A percentile compares a stretch with the other conserved stretches of the same genome.
Evolutionary conservation across 768 basidiomycete genomes (phyloP).

Genomic region (Suillus sp.): DNA sequence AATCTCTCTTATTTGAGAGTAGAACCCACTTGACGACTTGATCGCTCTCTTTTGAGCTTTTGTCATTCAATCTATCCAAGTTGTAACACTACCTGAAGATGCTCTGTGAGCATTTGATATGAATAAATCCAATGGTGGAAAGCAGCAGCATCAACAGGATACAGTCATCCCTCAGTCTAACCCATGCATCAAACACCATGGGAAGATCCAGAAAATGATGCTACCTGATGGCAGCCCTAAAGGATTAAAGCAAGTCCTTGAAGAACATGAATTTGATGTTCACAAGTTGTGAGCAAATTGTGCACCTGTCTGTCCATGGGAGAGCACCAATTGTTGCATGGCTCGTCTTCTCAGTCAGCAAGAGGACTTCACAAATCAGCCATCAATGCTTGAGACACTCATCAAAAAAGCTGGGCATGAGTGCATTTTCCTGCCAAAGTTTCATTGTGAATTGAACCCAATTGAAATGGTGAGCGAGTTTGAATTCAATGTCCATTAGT

Average conservation of each 20-base stretch:
- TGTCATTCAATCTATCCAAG: too few species aligned
- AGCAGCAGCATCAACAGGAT: constrained; percentile 22
- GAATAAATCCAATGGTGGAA: constrained; percentile 26
- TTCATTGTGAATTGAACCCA: constrained; percentile 41
- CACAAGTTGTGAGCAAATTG: constrained; percentile 36
- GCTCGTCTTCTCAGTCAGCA: constrained; percentile 28
- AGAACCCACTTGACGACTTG: too few species aligned
- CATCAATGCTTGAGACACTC: constrained; percentile 25
- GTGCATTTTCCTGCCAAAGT: constrained; percentile 38
- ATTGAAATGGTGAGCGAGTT: constrained; percentile 15
- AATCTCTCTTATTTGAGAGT: too few species aligned
- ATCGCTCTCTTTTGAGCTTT: too few species aligned
- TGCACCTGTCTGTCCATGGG: constrained; percentile 23
- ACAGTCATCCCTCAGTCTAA: constrained; percentile 29
- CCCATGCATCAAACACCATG: constrained; percentile 10
- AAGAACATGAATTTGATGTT: constrained; percentile 44
- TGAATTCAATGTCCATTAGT: too few species aligned
- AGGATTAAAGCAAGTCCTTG: constrained; percentile 13
- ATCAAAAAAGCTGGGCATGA: constrained; percentile 29
- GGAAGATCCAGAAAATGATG: constrained; percentile 39
- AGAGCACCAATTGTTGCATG: constrained; percentile 30
- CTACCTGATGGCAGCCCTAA: constrained; percentile 27
- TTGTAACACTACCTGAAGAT: too few species aligned
- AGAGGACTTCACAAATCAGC: constrained; percentile 30
- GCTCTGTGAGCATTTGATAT: constrained; percentile 29